Conservation (phyloP, 257 asterid species). For the Solanum okadae region DNA sequence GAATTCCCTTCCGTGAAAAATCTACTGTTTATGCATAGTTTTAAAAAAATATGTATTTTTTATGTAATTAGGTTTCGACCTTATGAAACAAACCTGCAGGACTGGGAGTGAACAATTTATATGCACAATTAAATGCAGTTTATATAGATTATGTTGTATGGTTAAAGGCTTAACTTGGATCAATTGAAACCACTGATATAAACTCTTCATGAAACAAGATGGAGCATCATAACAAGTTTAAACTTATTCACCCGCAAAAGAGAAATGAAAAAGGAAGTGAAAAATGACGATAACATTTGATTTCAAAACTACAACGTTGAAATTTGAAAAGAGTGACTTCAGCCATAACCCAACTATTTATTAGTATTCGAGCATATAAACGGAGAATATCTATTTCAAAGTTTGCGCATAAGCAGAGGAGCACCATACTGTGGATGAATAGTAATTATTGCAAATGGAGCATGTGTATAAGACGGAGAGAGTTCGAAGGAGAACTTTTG, state of each 20-base stretch:
- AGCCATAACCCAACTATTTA: not conserved
- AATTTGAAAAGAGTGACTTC: not conserved
- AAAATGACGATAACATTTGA: not conserved
- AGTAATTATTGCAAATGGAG: not conserved
- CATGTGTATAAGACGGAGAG: too few species aligned
- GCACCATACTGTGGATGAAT: slow-evolving; percentile 23
- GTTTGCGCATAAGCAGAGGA: slow-evolving; percentile 11
- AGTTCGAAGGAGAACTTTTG: too few species aligned
- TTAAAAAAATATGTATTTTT: too few species aligned
- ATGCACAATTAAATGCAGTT: not conserved
- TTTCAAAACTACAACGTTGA: not conserved
- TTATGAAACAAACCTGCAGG: too few species aligned
- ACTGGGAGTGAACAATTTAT: too few species aligned
- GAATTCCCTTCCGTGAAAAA: too few species aligned
- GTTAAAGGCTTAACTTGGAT: not conserved
- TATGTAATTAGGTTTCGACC: too few species aligned
- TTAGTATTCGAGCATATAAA: not conserved
- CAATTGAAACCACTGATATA: not conserved
- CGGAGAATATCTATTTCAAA: not conserved
- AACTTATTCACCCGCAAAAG: not conserved
- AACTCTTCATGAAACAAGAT: not conserved
- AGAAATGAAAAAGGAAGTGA: not conserved
- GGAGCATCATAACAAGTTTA: not conserved
- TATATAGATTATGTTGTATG: not conserved
- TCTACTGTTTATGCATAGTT: too few species aligned